phyloP scores from a whole-genome alignment of 805 yeast genomes.

The Dipodascopsis tothii region DNA sequence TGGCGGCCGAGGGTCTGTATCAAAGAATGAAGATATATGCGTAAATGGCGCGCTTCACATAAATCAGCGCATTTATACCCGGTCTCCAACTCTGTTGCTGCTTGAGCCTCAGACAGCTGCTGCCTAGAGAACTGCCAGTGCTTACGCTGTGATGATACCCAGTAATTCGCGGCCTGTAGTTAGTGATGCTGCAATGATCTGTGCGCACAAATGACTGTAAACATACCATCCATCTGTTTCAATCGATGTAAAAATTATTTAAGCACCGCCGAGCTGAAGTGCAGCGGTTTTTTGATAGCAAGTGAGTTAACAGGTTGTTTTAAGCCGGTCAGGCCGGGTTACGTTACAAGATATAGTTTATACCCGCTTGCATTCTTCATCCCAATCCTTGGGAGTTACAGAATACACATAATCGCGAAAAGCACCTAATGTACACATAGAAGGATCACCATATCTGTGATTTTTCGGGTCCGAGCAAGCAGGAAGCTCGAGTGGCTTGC shows the following conservation, averaged over 20 bases:
- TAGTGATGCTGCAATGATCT: no score
- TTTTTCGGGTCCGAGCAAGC: conserved; percentile 10
- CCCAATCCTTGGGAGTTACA: conserved; percentile 6
- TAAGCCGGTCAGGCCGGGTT: no score
- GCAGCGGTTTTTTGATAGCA: no score
- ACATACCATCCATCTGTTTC: no score
- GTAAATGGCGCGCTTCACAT: conserved; percentile 47
- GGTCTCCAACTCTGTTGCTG: conserved; percentile 32
- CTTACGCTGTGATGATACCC: conserved; percentile 43
- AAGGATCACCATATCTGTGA: conserved; percentile 6
- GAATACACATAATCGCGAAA: conserved; percentile 2
- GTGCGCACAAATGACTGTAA: no score
- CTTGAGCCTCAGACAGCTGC: conserved; percentile 43
- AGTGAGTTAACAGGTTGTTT: no score
- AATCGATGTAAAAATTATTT: no score
- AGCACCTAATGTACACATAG: conserved; percentile 13
- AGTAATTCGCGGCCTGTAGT: conserved; percentile 27
- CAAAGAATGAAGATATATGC: conserved; percentile 71
- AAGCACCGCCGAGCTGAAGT: no score
- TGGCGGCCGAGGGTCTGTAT: conserved; percentile 72
- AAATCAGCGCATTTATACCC: conserved; percentile 31
- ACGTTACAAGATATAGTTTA: no score
- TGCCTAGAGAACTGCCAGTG: conserved; percentile 76
- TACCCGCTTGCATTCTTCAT: conserved; percentile 4
- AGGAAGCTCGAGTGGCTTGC: conserved; percentile 17